Percentiles rank a stretch among this genome's conserved stretches.
phyloP scores from a whole-genome alignment of 1,284 basidiomycete species.

The Ustilago shanxiensis region DNA sequence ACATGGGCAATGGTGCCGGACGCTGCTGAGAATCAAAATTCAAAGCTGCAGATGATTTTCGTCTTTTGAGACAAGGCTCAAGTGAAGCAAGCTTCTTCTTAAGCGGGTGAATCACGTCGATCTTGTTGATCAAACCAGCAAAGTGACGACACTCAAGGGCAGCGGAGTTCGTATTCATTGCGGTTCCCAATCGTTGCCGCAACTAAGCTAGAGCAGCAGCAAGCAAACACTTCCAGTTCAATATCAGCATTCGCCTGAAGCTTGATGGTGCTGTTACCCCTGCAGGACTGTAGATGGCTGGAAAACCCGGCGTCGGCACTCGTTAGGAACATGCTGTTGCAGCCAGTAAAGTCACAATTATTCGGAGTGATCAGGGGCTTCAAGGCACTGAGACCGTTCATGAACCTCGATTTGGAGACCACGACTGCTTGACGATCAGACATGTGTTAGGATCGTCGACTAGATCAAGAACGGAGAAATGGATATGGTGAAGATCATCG shows the following conservation, averaged over 20 bases:
- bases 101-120: slow-evolving; percentile 2
- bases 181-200: background rate
- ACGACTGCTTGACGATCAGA: too few relatives aligned
- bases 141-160: background rate
- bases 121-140: slow-evolving; percentile 7
- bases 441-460: too few relatives aligned
- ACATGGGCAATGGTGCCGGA: background rate
- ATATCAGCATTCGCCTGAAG: background rate
- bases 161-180: background rate
- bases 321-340: too few relatives aligned
- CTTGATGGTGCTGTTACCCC: background rate
- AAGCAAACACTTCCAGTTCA: background rate
- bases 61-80: slow-evolving; percentile 3
- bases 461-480: too few relatives aligned
- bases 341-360: too few relatives aligned
- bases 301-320: too few relatives aligned
- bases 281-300: too few relatives aligned
- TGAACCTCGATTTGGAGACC: too few relatives aligned
- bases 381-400: too few relatives aligned
- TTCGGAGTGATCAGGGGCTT: too few relatives aligned
- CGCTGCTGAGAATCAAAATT: background rate
- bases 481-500: background rate
- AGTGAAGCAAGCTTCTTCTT: background rate
- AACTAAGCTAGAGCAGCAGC: background rate
- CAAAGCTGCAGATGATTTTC: slow-evolving; percentile 6